Percentiles rank a stretch among this genome's conserved stretches.
Evolutionary conservation across 2,329 filamentous ascomycete genomes (phyloP).

Genomic region (Rutstroemia sp.): DNA sequence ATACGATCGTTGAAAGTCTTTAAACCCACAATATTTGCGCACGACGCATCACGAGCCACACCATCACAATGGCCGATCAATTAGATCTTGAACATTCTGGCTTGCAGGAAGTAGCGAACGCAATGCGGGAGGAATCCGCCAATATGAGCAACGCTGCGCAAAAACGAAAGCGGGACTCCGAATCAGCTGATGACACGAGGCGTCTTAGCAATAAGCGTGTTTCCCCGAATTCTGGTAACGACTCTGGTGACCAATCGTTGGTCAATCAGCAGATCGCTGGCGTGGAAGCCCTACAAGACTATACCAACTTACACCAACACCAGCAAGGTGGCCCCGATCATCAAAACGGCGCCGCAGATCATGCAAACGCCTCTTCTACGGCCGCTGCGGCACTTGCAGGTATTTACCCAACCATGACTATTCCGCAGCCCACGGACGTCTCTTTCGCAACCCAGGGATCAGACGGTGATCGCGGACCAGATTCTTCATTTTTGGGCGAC

Average conservation of each 20-base stretch:
- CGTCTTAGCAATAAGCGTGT: slow-evolving; percentile 29
- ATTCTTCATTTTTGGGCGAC: slow-evolving; percentile 35
- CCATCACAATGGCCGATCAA: slow-evolving; percentile 26
- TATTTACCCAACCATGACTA: slow-evolving; percentile 44
- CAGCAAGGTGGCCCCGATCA: slow-evolving; percentile 37
- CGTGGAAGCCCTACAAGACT: slow-evolving; percentile 30
- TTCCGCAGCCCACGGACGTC: slow-evolving; percentile 47
- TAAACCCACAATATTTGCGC: slow-evolving; percentile 24
- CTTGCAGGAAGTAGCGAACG: slow-evolving; percentile 31
- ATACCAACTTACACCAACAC: slow-evolving; percentile 36
- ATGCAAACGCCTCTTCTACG: slow-evolving; percentile 42
- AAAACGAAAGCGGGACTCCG: slow-evolving; percentile 31
- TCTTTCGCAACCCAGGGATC: slow-evolving; percentile 40
- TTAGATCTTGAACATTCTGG: slow-evolving; percentile 30
- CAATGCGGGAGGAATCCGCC: slow-evolving; percentile 28
- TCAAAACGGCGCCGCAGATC: slow-evolving; percentile 45
- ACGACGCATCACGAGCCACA: slow-evolving; percentile 19
- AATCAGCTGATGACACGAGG: slow-evolving; percentile 30
- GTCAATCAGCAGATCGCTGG: slow-evolving; percentile 22
- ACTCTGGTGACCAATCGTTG: slow-evolving; percentile 17
- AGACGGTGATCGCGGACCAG: slow-evolving; percentile 32
- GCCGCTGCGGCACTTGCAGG: slow-evolving; percentile 43
- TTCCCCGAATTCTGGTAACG: slow-evolving; percentile 26
- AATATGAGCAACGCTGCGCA: slow-evolving; percentile 19
- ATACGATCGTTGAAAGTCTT: slow-evolving; percentile 10